phyloP scores from a whole-genome alignment of 768 basidiomycete genomes.

The Suillus hirtellus region DNA sequence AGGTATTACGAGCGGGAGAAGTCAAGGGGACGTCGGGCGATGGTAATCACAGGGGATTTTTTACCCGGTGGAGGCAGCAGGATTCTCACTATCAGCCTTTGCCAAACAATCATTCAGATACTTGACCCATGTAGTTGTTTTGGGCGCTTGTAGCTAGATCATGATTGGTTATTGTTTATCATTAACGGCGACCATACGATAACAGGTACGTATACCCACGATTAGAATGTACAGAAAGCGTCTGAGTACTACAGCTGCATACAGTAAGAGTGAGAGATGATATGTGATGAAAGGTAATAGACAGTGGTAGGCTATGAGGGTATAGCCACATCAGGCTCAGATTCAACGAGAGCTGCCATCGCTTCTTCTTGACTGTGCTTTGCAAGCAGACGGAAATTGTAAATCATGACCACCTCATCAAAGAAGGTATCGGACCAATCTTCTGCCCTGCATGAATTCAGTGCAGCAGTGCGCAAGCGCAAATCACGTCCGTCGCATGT shows the following conservation, averaged over 20 bases:
- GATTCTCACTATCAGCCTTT: slow-evolving; percentile 10
- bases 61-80: slow-evolving; percentile 25
- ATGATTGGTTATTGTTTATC: slow-evolving; percentile 8
- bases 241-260: slow-evolving; percentile 14
- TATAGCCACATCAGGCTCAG: slow-evolving; percentile 13
- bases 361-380: slow-evolving; percentile 39
- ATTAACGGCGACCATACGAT: slow-evolving; percentile 24
- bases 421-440: slow-evolving; percentile 65
- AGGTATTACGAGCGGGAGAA: slow-evolving; percentile 73
- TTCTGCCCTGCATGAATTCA: slow-evolving; percentile 42
- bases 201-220: slow-evolving; percentile 34
- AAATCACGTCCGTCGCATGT: slow-evolving; percentile 40
- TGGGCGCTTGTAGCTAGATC: not conserved
- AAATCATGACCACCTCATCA: slow-evolving; percentile 60
- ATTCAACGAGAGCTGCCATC: slow-evolving; percentile 28
- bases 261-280: slow-evolving; percentile 6
- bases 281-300: not conserved
- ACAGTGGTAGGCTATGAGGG: slow-evolving; percentile 6
- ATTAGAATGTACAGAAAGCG: slow-evolving; percentile 39
- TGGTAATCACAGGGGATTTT: slow-evolving; percentile 24
- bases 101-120: slow-evolving; percentile 19
- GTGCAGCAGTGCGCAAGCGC: slow-evolving; percentile 49
- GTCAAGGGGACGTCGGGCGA: slow-evolving; percentile 38
- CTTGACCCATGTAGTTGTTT: slow-evolving; percentile 9
- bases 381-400: slow-evolving; percentile 46